A percentile compares a stretch with the other conserved stretches of the same genome.
These are phyloP conservation scores for Hymenoscyphus albidus DNA, from an alignment of 2,329 filamentous ascomycete genomes.

Conservation along the genomic window DNA sequence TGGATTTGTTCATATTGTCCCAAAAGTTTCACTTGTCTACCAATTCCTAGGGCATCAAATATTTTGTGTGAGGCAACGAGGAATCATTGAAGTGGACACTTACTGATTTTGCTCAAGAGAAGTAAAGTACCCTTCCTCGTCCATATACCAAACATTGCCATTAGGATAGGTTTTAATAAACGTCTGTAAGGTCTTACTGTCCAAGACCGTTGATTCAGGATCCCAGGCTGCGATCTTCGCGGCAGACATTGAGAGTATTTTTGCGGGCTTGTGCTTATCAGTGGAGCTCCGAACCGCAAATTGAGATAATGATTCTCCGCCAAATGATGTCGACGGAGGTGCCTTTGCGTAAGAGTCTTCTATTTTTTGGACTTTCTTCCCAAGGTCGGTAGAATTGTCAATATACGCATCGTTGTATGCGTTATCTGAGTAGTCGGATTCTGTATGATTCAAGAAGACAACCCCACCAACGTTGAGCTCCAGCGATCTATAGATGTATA, in stretches of 20 bases:
- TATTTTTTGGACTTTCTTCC: constrained; percentile 14
- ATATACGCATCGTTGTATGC: constrained; percentile 14
- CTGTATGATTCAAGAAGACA: constrained; percentile 30
- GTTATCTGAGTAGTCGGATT: constrained; percentile 19
- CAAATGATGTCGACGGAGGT: constrained; percentile 9
- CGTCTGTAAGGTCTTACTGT: constrained; percentile 27
- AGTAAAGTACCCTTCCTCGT: constrained; percentile 31
- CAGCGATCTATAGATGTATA: constrained; percentile 16
- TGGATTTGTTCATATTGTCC: too few species aligned
- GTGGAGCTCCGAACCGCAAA: constrained; percentile 19
- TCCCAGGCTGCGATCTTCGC: constrained; percentile 25
- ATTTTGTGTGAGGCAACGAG: not conserved
- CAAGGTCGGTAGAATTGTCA: constrained; percentile 17
- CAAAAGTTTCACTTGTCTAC: not conserved
- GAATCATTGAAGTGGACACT: not conserved
- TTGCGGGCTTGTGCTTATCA: constrained; percentile 25
- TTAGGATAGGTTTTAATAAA: constrained; percentile 31
- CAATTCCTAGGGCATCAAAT: not conserved
- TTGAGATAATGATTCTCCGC: constrained; percentile 15
- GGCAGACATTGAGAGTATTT: constrained; percentile 28
- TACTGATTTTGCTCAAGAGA: constrained; percentile 28
- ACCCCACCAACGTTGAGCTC: constrained; percentile 31
- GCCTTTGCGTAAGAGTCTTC: constrained; percentile 7
- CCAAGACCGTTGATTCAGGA: constrained; percentile 19
- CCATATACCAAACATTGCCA: constrained; percentile 33